Evolutionary conservation across 2,329 filamentous ascomycete genomes (phyloP).

Genomic region (Bimuria novae-zelandiae): DNA sequence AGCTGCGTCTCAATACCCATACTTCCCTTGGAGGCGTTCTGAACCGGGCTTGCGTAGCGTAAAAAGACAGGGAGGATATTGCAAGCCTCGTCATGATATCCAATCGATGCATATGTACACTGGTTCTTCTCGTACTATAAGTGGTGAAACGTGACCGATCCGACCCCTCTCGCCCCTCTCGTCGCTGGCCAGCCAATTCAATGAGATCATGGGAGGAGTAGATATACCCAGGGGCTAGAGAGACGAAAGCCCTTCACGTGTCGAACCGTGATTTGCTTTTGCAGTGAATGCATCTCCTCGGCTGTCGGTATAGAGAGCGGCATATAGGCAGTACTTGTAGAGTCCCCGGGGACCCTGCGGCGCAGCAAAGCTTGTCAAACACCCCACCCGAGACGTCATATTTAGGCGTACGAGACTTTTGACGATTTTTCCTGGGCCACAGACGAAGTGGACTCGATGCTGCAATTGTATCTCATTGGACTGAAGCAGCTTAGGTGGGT

Average conservation of each 20-base stretch:
- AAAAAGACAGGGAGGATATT: conserved; percentile 33
- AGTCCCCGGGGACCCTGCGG: background rate
- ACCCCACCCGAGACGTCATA: background rate
- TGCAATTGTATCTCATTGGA: no score
- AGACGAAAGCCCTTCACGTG: no score
- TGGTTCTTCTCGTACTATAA: no score
- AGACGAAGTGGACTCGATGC: background rate
- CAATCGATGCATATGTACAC: conserved; percentile 29
- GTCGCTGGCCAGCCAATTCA: background rate
- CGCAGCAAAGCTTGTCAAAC: background rate
- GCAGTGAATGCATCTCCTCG: background rate
- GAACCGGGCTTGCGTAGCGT: conserved; percentile 26
- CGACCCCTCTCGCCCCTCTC: no score
- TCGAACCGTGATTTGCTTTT: background rate
- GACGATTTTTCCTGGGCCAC: background rate
- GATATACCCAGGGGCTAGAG: no score
- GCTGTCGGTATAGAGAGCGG: background rate
- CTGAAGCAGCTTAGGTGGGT: no score
- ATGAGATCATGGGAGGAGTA: background rate
- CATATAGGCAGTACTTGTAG: background rate
- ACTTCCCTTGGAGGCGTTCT: conserved; percentile 24
- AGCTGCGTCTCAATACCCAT: conserved; percentile 13
- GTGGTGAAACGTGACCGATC: no score
- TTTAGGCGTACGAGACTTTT: background rate
- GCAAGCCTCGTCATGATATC: conserved; percentile 29